phyloP scores from a whole-genome alignment of 2,329 filamentous ascomycete species.

The Ascochyta viciae-villosae region DNA sequence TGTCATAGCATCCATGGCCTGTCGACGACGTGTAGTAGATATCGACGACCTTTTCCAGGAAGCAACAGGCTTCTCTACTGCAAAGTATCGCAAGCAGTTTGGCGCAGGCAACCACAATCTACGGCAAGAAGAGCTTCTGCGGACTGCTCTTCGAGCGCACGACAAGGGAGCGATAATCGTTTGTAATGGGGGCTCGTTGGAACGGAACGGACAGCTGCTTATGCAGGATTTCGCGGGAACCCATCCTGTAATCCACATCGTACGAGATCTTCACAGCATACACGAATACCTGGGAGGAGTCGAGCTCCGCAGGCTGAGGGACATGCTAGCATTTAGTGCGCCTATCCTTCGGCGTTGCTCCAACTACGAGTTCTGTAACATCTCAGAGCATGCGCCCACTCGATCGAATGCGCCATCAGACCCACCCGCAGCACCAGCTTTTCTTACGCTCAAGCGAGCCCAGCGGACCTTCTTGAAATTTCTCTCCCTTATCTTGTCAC shows the following conservation, averaged over 20 bases:
- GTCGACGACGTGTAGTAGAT: conserved; percentile 72
- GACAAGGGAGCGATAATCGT: conserved; percentile 71
- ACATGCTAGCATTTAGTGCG: conserved; percentile 64
- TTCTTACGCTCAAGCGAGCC: conserved; percentile 71
- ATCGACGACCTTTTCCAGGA: conserved; percentile 73
- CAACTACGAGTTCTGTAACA: conserved; percentile 79
- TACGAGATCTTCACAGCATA: conserved; percentile 70
- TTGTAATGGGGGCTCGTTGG: conserved; percentile 73
- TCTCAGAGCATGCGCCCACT: conserved; percentile 61
- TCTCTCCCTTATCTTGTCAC: conserved; percentile 65
- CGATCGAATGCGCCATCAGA: conserved; percentile 25
- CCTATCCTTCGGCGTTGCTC: conserved; percentile 70
- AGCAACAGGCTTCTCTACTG: conserved; percentile 66
- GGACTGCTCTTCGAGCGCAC: conserved; percentile 65
- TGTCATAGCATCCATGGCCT: conserved; percentile 75
- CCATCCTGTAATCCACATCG: conserved; percentile 74
- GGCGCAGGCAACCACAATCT: conserved; percentile 68
- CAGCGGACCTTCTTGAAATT: conserved; percentile 76
- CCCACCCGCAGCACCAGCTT: conserved; percentile 58
- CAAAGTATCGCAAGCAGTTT: conserved; percentile 68
- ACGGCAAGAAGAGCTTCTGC: conserved; percentile 68
- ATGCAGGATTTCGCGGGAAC: conserved; percentile 68
- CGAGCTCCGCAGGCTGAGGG: conserved; percentile 63
- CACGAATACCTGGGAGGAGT: conserved; percentile 65
- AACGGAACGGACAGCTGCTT: conserved; percentile 66